Base-by-base conservation (phyloP, 352 stramenopile genomes). In the Phytophthora colocasiae region DNA sequence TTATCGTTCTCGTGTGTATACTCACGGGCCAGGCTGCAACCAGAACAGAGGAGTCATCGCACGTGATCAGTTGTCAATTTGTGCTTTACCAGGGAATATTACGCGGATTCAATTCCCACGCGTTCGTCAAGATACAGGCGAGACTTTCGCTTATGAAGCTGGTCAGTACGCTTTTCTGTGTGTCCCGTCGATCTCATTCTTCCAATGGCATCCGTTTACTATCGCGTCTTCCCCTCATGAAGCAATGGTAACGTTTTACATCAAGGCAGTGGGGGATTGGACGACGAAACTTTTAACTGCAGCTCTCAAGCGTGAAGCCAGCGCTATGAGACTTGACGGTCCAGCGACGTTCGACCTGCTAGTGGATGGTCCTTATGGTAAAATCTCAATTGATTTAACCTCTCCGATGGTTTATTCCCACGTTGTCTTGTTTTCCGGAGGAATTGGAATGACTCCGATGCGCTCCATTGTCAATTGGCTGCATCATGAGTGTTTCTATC, bases 181-280 rank as follows among this genome's bases (percentile, higher is more conserved):
- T 58, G 64, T 97, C n/a, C 88, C 87, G 0, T 55, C 64, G 0
- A 69, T 97, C 53, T 88, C 75, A 7, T 14, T 66, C 10, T 66
- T 89, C 0, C 70, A 97, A 68, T 97, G 91, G 89, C 91, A 97
- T 77, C 91, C 91, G n/a, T 96, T 97, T 59, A 94, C 85, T 4
- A 87, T 97, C 44, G 89, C 85, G 14, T 94, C 81, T 24, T 85
- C 83, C 3, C 87, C 88, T 0, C 70, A 81, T 22, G 83, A 96
- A 77, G 45, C 74, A n/a, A 73, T 85, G 66, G 72, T 91, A 4
- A 87, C 72, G 11, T 79, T 96, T 51, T 85, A 91, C 60, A 80
- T 96, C 50, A 81, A 81, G 34, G 65, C 74, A 1, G 10, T 83
- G 1, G 83, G 86, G 17, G 81, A 89, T 43, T 92, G 86, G 86